Evolutionary conservation across 2,329 filamentous ascomycete genomes (phyloP).

Genomic region (Aspergillus ustus): DNA sequence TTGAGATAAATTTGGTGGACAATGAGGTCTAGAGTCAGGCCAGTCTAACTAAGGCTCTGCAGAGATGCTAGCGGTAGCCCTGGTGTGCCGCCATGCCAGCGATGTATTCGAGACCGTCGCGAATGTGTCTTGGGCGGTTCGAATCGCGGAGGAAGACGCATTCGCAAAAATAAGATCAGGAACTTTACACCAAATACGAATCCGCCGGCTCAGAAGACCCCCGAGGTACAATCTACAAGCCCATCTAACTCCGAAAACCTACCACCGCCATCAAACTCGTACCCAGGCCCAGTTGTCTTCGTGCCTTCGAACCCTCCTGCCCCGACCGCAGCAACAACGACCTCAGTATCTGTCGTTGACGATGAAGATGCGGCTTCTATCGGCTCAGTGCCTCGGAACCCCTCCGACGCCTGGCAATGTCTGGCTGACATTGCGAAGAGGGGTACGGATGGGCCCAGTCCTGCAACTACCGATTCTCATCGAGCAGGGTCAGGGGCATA

Average conservation of each 20-base stretch:
- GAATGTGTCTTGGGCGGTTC: conserved; percentile 64
- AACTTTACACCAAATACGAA: conserved; percentile 36
- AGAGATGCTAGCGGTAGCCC: conserved; percentile 54
- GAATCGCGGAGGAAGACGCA: conserved; percentile 62
- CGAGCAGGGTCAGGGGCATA: conserved; percentile 30
- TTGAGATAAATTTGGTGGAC: background rate
- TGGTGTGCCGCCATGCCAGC: conserved; percentile 59
- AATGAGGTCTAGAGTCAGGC: background rate
- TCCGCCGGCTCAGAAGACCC: conserved; percentile 31
- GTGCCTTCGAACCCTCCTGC: conserved; percentile 36
- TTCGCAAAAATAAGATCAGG: conserved; percentile 57
- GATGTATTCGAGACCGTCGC: conserved; percentile 61
- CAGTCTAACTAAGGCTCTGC: conserved; percentile 14
- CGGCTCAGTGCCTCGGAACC: conserved; percentile 50
- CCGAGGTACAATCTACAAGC: conserved; percentile 31
- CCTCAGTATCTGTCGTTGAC: conserved; percentile 31
- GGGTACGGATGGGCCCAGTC: conserved; percentile 30
- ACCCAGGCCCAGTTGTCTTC: conserved; percentile 41
- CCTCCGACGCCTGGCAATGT: conserved; percentile 55
- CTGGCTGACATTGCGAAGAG: conserved; percentile 51
- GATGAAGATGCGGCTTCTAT: conserved; percentile 49
- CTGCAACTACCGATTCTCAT: conserved; percentile 27
- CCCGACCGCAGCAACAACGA: conserved; percentile 21
- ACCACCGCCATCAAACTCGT: conserved; percentile 32
- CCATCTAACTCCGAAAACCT: conserved; percentile 33